Percentiles rank a stretch among this genome's conserved stretches.
phyloP scores from a whole-genome alignment of 257 asterid genomes.

The Thymus quinquecostatus region DNA sequence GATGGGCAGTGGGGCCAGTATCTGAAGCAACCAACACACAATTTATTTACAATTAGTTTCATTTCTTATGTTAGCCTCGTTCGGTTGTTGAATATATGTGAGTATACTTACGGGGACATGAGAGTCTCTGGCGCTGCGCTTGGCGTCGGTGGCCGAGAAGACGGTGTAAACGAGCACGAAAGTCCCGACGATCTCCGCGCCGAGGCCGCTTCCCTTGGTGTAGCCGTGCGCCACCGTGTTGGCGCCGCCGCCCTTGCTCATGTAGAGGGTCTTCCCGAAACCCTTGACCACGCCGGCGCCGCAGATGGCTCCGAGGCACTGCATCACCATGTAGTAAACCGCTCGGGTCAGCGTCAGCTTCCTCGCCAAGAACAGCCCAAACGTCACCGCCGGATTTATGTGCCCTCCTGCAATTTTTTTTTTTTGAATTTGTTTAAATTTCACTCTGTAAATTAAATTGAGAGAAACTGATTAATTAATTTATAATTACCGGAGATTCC shows the following conservation, averaged over 20 bases:
- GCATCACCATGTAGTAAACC: constrained; percentile 49
- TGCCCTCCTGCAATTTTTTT: constrained; percentile 29
- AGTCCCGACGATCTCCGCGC: constrained; percentile 51
- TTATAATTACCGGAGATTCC: constrained; percentile 42
- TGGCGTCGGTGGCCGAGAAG: constrained; percentile 59
- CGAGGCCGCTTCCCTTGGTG: constrained; percentile 52
- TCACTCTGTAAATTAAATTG: too few species aligned
- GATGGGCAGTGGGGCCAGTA: constrained; percentile 52
- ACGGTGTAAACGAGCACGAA: constrained; percentile 51
- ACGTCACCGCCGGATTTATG: constrained; percentile 51
- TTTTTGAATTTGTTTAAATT: too few species aligned
- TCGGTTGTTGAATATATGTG: too few species aligned
- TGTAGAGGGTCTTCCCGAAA: constrained; percentile 38
- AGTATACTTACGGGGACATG: constrained; percentile 46
- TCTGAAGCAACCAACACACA: constrained; percentile 13
- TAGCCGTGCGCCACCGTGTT: constrained; percentile 43
- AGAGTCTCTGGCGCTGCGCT: constrained; percentile 55
- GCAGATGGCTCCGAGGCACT: constrained; percentile 48
- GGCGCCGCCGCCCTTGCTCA: constrained; percentile 51
- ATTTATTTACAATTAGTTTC: too few species aligned
- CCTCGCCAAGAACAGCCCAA: constrained; percentile 48
- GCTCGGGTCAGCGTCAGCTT: constrained; percentile 46
- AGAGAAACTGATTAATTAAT: too few species aligned
- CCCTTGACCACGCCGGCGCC: constrained; percentile 56
- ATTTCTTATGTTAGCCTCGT: too few species aligned